These are phyloP conservation scores for Monosporascus sp. DNA, from an alignment of 2,329 filamentous ascomycete genomes.

Conservation along the genomic window DNA sequence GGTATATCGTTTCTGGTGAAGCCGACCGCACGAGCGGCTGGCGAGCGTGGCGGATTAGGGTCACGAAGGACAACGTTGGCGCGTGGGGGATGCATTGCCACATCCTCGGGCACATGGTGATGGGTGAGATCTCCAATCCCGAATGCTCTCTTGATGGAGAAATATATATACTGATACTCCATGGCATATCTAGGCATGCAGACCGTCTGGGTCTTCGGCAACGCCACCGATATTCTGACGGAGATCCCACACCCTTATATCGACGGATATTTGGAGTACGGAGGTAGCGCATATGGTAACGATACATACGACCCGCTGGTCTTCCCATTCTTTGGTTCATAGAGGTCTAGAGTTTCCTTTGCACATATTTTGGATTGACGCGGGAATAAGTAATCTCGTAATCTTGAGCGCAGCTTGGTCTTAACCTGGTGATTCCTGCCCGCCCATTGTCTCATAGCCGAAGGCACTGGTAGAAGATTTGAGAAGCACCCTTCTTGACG, in stretches of 20 bases:
- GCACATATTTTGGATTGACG: neutral
- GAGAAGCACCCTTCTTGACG: too few species aligned
- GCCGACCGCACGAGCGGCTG: constrained; percentile 39
- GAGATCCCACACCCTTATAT: constrained; percentile 30
- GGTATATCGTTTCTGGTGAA: constrained; percentile 39
- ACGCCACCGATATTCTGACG: constrained; percentile 28
- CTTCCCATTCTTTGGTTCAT: neutral
- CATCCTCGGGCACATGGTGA: constrained; percentile 52
- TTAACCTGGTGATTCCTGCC: too few species aligned
- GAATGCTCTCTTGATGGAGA: too few species aligned
- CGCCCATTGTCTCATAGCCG: too few species aligned
- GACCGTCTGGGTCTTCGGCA: constrained; percentile 35
- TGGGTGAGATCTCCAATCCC: constrained; percentile 34
- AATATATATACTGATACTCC: too few species aligned
- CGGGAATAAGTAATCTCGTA: neutral
- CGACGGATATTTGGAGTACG: constrained; percentile 37
- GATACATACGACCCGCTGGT: constrained; percentile 27
- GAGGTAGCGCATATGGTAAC: constrained; percentile 41
- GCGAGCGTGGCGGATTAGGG: constrained; percentile 52
- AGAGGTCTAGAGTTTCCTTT: neutral
- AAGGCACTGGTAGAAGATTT: too few species aligned
- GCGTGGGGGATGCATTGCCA: constrained; percentile 62
- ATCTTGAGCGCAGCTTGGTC: neutral
- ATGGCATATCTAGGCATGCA: constrained; percentile 29
- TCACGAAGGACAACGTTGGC: constrained; percentile 41